Percentiles rank a stretch among this genome's conserved stretches.
These are phyloP conservation scores for Monilinia vaccinii-corymbosi DNA, from an alignment of 2,329 filamentous ascomycete species.

Conservation along the genomic window DNA sequence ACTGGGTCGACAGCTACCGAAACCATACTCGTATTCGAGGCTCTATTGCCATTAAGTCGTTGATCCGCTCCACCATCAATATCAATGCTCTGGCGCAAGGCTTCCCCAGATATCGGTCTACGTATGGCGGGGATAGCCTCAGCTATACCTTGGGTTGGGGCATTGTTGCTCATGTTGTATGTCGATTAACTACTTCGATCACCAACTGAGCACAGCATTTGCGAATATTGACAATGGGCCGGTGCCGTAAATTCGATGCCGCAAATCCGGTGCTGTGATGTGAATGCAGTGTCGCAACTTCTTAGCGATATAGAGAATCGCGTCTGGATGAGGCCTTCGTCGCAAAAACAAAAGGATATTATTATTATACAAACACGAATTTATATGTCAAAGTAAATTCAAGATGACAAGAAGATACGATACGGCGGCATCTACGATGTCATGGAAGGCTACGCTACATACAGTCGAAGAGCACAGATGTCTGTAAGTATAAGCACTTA, in stretches of 20 bases:
- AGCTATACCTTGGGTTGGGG: slow-evolving; percentile 16
- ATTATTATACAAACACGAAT: not conserved
- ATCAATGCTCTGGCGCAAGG: slow-evolving; percentile 5
- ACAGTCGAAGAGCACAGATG: slow-evolving; percentile 4
- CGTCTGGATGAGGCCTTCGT: not conserved
- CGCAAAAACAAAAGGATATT: not conserved
- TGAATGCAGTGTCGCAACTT: not conserved
- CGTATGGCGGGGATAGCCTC: slow-evolving; percentile 13
- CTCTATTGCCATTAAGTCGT: slow-evolving; percentile 18
- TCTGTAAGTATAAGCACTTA: slow-evolving; percentile 3
- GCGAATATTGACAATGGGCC: not conserved
- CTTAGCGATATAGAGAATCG: not conserved
- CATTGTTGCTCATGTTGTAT: slow-evolving; percentile 26
- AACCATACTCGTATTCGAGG: slow-evolving; percentile 34
- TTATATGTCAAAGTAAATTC: not conserved
- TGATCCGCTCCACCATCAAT: slow-evolving; percentile 6
- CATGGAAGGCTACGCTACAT: not conserved
- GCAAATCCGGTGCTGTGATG: not conserved
- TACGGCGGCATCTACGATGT: not conserved
- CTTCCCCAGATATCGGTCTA: slow-evolving; percentile 11
- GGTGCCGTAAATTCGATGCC: not conserved
- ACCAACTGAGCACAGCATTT: slow-evolving; percentile 12
- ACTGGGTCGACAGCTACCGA: slow-evolving; percentile 84
- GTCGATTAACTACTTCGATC: slow-evolving; percentile 1
- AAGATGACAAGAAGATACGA: not conserved